Conservation (phyloP, 805 yeast species). For the Priceomyces haplophilus region DNA sequence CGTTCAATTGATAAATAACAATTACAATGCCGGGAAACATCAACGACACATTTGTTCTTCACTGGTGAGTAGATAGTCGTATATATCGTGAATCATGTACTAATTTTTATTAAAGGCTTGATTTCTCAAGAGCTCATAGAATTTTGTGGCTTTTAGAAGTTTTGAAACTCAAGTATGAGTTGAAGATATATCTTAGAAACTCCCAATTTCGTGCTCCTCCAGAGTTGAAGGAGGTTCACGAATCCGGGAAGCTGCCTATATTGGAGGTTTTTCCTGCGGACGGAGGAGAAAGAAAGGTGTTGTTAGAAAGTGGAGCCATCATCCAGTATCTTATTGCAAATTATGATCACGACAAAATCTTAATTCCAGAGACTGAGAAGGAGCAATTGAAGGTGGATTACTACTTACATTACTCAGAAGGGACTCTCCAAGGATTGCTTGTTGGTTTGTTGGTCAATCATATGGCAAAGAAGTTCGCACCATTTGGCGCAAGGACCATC, state of each 20-base stretch:
- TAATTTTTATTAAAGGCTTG: slow-evolving; percentile 29
- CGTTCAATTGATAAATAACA: too few species aligned
- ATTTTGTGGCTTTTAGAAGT: slow-evolving; percentile 65
- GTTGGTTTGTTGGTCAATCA: slow-evolving; percentile 37
- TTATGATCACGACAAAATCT: slow-evolving; percentile 29
- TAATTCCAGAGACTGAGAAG: slow-evolving; percentile 28
- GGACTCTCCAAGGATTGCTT: slow-evolving; percentile 53
- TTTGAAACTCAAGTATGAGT: slow-evolving; percentile 51
- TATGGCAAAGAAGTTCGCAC: slow-evolving; percentile 41
- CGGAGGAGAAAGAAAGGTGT: slow-evolving; percentile 30
- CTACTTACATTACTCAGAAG: slow-evolving; percentile 58
- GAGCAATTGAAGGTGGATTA: slow-evolving; percentile 49
- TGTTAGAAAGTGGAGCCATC: slow-evolving; percentile 39
- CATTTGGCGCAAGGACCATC: slow-evolving; percentile 47
- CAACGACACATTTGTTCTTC: slow-evolving; percentile 22
- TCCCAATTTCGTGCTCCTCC: slow-evolving; percentile 44
- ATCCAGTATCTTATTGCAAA: slow-evolving; percentile 34
- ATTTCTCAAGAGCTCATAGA: slow-evolving; percentile 58
- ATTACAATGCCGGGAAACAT: neutral
- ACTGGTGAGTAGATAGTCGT: slow-evolving; percentile 20
- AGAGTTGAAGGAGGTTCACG: slow-evolving; percentile 51
- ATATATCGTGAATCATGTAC: neutral
- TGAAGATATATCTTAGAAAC: slow-evolving; percentile 52
- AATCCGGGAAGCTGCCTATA: slow-evolving; percentile 63
- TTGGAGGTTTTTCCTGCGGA: slow-evolving; percentile 42